phyloP scores from a whole-genome alignment of 768 basidiomycete species.

The Lactifluus volemus region DNA sequence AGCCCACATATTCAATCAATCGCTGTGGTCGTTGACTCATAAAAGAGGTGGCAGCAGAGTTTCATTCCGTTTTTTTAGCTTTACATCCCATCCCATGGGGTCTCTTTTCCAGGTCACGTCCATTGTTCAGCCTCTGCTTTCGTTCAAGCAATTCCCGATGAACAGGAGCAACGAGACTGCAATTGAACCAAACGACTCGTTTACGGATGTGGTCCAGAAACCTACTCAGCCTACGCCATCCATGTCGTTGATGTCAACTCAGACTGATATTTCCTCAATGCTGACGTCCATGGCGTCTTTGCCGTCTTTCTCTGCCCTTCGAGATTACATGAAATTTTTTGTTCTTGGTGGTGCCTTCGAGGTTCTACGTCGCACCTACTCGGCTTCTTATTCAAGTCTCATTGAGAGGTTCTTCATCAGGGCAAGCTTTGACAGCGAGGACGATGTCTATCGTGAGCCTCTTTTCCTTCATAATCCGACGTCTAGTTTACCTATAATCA shows the following conservation, averaged over 20 bases:
- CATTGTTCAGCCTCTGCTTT: neutral
- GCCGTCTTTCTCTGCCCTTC: conserved; percentile 44
- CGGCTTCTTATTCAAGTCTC: conserved; percentile 35
- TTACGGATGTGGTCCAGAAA: neutral
- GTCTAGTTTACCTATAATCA: conserved; percentile 22
- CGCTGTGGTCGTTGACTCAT: no score
- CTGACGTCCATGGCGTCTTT: conserved; percentile 29
- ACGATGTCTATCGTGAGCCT: conserved; percentile 45
- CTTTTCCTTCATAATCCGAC: neutral
- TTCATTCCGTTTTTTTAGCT: no score
- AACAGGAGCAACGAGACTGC: neutral
- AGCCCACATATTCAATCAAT: no score
- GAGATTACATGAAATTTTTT: conserved; percentile 58
- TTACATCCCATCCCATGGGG: neutral
- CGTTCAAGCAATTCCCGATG: neutral
- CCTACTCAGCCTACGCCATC: neutral
- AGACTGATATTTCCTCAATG: conserved; percentile 28
- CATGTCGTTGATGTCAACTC: conserved; percentile 1
- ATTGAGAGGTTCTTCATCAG: conserved; percentile 53
- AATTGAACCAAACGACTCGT: neutral
- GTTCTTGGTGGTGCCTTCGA: conserved; percentile 56
- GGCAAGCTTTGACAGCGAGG: conserved; percentile 49
- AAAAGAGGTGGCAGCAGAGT: no score
- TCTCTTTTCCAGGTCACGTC: neutral
- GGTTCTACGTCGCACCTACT: conserved; percentile 40